These are phyloP conservation scores for Grifola frondosa DNA, from an alignment of 1,284 basidiomycete species.

Conservation along the genomic window DNA sequence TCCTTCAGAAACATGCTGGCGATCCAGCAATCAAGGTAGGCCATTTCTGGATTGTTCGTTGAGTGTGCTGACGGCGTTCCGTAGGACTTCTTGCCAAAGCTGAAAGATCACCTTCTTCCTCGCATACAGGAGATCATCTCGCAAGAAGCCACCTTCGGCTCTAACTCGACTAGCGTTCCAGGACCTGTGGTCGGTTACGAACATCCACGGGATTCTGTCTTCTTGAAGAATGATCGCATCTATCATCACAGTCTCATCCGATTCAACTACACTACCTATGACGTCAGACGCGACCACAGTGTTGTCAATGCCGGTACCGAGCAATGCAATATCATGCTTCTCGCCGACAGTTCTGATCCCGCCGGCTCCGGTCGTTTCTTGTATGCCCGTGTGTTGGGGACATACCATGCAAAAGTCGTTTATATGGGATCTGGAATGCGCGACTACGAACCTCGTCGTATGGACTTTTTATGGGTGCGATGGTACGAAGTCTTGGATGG, in stretches of 20 bases:
- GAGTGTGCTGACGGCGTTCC: too few relatives aligned
- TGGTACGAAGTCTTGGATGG: constrained; percentile 1
- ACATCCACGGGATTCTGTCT: neutral
- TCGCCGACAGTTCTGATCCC: neutral
- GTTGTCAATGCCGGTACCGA: constrained; percentile 1
- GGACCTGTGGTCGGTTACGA: too few relatives aligned
- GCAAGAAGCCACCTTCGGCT: too few relatives aligned
- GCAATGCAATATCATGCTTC: constrained; percentile 1
- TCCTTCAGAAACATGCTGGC: neutral
- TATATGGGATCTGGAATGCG: constrained; percentile 7
- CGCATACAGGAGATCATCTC: neutral
- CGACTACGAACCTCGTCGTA: constrained; percentile 1
- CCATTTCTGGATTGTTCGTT: too few relatives aligned
- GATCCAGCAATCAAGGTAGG: neutral
- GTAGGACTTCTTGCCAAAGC: neutral
- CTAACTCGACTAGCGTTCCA: too few relatives aligned
- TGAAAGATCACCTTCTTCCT: neutral
- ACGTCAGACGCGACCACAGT: neutral
- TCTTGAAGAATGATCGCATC: neutral
- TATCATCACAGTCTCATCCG: neutral
- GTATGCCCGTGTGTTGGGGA: constrained; percentile 9
- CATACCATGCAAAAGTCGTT: constrained; percentile 5
- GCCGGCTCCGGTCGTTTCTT: constrained; percentile 8
- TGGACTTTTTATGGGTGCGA: constrained; percentile 7
- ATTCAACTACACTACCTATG: constrained; percentile 1